Evolutionary conservation across 148 eudicot genomes (phyloP).

Genomic region (Polygonum aviculare): DNA sequence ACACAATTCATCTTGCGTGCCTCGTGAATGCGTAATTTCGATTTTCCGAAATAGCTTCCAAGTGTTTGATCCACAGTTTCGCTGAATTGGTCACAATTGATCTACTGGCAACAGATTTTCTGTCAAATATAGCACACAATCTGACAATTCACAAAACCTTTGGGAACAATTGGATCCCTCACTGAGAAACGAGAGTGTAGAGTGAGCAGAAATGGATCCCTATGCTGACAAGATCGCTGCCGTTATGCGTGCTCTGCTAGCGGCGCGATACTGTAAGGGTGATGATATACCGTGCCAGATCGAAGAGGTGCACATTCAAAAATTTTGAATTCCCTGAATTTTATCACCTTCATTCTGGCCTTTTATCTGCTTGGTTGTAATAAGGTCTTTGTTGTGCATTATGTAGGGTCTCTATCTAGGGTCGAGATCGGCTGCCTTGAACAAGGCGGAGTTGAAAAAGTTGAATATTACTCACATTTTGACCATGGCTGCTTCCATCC

Average conservation of each 20-base stretch:
- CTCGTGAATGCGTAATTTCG: neutral
- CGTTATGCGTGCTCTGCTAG: neutral
- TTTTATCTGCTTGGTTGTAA: too few species aligned
- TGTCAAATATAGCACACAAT: neutral
- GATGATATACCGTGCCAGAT: conserved; percentile 68
- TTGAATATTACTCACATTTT: conserved; percentile 75
- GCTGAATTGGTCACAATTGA: neutral
- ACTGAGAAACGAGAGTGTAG: neutral
- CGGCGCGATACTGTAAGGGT: conserved; percentile 14
- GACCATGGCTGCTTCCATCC: conserved; percentile 46
- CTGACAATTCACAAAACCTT: neutral
- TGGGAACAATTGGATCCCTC: neutral
- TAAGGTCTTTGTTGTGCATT: neutral
- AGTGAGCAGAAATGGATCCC: conserved; percentile 7
- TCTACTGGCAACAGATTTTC: neutral
- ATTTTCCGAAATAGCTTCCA: neutral
- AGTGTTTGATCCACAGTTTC: neutral
- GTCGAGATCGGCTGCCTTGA: conserved; percentile 71
- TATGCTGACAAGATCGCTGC: conserved; percentile 6
- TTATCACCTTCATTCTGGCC: neutral
- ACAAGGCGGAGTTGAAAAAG: conserved; percentile 51
- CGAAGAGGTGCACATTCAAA: conserved; percentile 46
- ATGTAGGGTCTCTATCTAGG: conserved; percentile 69
- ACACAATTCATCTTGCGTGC: neutral
- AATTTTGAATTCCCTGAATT: neutral